Percentiles rank a stretch among this genome's conserved stretches.
Evolutionary conservation across 2,329 filamentous ascomycete species (phyloP).

Genomic region (Davidsoniella australis): DNA sequence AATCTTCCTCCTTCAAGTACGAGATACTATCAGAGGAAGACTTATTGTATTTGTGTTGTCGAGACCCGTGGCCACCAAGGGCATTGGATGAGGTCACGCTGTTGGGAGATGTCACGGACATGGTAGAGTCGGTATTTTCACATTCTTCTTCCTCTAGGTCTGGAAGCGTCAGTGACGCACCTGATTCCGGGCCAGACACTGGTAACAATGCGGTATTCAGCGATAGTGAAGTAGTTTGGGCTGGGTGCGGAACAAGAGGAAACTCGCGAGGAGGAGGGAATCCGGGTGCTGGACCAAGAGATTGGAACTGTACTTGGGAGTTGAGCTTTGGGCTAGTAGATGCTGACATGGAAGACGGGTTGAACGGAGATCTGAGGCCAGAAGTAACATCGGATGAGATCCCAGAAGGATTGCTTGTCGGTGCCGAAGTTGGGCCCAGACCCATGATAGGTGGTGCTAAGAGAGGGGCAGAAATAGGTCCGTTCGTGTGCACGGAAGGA

Average conservation of each 20-base stretch:
- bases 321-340: neutral
- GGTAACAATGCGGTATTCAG: conserved; percentile 18
- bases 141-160: conserved; percentile 2
- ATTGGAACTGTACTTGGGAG: neutral
- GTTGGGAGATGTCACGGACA: no score
- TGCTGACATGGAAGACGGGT: neutral
- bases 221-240: neutral
- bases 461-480: neutral
- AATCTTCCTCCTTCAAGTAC: conserved; percentile 46
- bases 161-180: conserved; percentile 12
- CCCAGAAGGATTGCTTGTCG: neutral
- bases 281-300: neutral
- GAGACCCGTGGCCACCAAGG: neutral
- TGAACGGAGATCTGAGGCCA: neutral
- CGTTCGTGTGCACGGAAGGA: neutral
- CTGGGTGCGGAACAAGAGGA: neutral
- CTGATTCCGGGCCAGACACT: conserved; percentile 15
- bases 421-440: neutral
- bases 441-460: neutral
- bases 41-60: conserved; percentile 33
- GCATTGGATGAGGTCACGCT: no score
- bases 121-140: no score
- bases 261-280: conserved; percentile 3
- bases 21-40: conserved; percentile 49
- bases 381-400: neutral